These are phyloP conservation scores for Pseudocercospora fijiensis DNA, from an alignment of 2,329 filamentous ascomycete species.

Conservation along the genomic window DNA sequence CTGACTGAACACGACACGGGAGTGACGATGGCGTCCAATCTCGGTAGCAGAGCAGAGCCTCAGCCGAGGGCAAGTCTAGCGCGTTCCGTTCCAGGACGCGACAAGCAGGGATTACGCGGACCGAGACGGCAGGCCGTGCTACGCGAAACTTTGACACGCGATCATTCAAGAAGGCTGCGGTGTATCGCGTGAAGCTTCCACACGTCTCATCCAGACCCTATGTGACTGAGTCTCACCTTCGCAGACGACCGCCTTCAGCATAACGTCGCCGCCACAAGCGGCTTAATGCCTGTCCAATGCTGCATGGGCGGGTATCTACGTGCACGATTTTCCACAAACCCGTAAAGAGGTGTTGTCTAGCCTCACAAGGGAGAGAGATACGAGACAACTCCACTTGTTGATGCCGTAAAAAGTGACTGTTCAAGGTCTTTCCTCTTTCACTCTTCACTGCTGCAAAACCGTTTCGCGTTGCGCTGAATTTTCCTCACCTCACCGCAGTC, in stretches of 20 bases:
- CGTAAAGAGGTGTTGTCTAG: not conserved
- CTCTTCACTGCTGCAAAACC: not conserved
- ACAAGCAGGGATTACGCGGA: not conserved
- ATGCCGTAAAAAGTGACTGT: not conserved
- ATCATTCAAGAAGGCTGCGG: too few species aligned
- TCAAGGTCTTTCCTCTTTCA: not conserved
- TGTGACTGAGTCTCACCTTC: not conserved
- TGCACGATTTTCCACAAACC: not conserved
- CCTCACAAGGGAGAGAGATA: not conserved
- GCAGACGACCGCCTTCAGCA: not conserved
- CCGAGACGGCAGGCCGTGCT: not conserved
- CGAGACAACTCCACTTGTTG: not conserved
- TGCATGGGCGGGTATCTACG: constrained; percentile 2
- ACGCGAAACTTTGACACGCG: not conserved
- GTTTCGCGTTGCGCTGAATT: not conserved
- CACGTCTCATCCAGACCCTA: not conserved
- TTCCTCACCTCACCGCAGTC: constrained; percentile 19
- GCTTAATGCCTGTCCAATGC: constrained; percentile 8
- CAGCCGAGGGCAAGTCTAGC: not conserved
- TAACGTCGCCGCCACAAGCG: not conserved
- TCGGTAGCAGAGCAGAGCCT: not conserved
- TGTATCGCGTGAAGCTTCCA: not conserved
- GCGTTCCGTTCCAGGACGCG: too few species aligned
- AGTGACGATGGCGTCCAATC: not conserved
- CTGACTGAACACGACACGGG: too few species aligned